Evolutionary conservation across 108 stramenopile genomes (phyloP).

Genomic region (Nitzschia sp.): DNA sequence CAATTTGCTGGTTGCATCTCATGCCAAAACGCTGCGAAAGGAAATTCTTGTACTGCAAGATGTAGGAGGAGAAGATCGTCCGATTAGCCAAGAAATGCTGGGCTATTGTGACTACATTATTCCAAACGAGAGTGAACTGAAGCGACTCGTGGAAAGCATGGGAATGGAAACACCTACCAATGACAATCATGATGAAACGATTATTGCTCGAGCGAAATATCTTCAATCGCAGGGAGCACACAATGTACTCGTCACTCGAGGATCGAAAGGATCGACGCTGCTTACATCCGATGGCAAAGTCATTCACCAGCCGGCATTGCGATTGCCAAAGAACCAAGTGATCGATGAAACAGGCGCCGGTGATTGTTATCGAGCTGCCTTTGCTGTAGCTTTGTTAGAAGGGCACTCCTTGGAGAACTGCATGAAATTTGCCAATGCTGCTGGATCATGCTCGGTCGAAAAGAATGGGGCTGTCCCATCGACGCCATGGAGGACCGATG

Average conservation of each 20-base stretch:
- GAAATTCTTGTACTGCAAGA: conserved; percentile 67
- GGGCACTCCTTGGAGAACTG: conserved; percentile 34
- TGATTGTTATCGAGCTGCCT: conserved; percentile 84
- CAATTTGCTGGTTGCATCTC: conserved; percentile 59
- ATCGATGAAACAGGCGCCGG: conserved; percentile 88
- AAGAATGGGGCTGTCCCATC: conserved; percentile 51
- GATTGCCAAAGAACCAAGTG: conserved; percentile 37
- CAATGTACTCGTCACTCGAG: conserved; percentile 73
- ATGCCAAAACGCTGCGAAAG: conserved; percentile 28
- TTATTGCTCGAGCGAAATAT: conserved; percentile 30
- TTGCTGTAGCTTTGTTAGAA: conserved; percentile 74
- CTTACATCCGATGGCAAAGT: conserved; percentile 33
- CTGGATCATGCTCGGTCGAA: conserved; percentile 73
- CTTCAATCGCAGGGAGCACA: conserved; percentile 60
- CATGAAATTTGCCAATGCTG: conserved; percentile 74
- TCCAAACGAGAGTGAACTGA: conserved; percentile 79
- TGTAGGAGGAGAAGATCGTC: conserved; percentile 77
- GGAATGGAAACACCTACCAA: conserved; percentile 11
- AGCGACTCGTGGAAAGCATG: conserved; percentile 53
- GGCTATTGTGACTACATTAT: conserved; percentile 65
- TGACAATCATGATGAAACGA: conserved; percentile 7
- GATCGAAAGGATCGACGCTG: conserved; percentile 58
- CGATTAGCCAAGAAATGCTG: conserved; percentile 54
- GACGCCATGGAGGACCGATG: conserved; percentile 55
- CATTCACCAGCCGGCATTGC: conserved; percentile 41